Evolutionary conservation across 2,329 filamentous ascomycete genomes (phyloP).

Genomic region (Coniella lustricola): DNA sequence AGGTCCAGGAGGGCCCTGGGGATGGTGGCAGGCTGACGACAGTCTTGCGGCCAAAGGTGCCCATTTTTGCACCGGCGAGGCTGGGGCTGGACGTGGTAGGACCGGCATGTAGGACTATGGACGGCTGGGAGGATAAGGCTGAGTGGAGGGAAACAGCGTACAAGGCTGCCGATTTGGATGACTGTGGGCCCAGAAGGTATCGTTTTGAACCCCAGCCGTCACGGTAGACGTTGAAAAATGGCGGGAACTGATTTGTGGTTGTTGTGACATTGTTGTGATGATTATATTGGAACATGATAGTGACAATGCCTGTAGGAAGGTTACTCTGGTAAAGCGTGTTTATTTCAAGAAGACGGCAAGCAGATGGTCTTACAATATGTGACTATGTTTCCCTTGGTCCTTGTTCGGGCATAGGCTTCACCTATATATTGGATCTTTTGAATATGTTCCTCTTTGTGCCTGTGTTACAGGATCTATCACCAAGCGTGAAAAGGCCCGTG

Average conservation of each 20-base stretch:
- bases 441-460: conserved; percentile 7
- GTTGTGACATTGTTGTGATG: not conserved
- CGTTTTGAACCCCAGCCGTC: conserved; percentile 11
- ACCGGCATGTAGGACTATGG: conserved; percentile 29
- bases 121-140: conserved; percentile 22
- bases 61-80: conserved; percentile 23
- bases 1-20: not conserved
- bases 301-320: too few species aligned
- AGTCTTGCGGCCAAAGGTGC: conserved; percentile 13
- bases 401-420: too few species aligned
- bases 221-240: conserved; percentile 24
- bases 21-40: conserved; percentile 14
- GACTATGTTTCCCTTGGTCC: too few species aligned
- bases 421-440: too few species aligned
- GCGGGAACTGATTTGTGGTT: conserved; percentile 24
- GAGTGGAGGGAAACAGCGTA: conserved; percentile 25
- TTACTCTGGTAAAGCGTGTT: too few species aligned
- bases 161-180: conserved; percentile 24
- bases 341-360: too few species aligned
- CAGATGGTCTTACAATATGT: too few species aligned
- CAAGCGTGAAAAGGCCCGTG: too few species aligned
- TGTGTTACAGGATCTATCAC: too few species aligned
- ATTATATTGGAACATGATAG: too few species aligned
- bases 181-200: conserved; percentile 21
- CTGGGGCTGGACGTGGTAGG: conserved; percentile 21